Base-by-base conservation (phyloP, 2,329 filamentous ascomycete genomes). In the Trichoderma sp. region DNA sequence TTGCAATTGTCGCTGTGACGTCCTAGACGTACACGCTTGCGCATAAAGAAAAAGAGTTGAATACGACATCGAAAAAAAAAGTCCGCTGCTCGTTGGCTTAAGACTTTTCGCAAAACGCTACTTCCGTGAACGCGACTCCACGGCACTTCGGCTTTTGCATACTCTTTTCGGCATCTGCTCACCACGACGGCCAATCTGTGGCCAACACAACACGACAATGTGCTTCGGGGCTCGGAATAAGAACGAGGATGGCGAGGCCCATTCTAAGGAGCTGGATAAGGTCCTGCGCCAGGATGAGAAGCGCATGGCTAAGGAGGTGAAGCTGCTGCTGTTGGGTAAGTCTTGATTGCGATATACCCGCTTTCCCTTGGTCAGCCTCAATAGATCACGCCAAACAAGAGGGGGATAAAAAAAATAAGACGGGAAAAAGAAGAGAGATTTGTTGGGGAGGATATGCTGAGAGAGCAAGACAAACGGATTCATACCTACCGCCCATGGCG, bases 221-320 rank as follows among this genome's bases (percentile, higher is more conserved):
- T 91, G 89, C 79, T 91, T 91, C 79, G 87, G 88, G 71, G 80
- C 82, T 72, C 83, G 87, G 73, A 83, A 84, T 69, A 84, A 83
- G 74, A 80, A 80, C 71, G 81, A 82, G 70, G 83, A 82, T 74
- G 83, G 83, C 73, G 80, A 79, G 31, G 82, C 84, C 71, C 88
- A 87, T 75, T 90, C 88, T 71, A 84, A 88, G 78, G 93, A 96
- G 79, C 94, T 99, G 75, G 96, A 99, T 78, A 92, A 91, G 81
- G 83, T 88, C 76, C 88, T 99, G 75, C 91, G 92, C 71, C 88
- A 90, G 75, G 96, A 98, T 83, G 93, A 95, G 83, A 97, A 96
- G 87, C 87, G 87, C 74, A 86, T 96, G 85, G 84, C 91, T 68
- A 91, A 91, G 77, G 94, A 97, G 78, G 93, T 98, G 77, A 99